Evolutionary conservation across 140 eudicot genomes (phyloP).

Genomic region (Oenanthe javanica): DNA sequence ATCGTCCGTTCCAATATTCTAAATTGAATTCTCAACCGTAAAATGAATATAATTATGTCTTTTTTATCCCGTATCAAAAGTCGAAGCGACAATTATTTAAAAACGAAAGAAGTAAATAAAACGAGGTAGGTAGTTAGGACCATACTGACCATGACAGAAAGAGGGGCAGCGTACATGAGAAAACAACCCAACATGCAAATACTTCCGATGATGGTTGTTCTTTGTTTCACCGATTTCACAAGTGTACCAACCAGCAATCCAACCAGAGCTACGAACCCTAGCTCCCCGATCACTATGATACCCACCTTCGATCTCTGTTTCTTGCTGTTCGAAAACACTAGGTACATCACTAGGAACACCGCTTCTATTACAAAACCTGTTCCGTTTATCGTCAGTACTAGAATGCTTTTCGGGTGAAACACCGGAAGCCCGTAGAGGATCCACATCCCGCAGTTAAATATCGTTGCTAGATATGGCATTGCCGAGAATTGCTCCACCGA

Average conservation of each 20-base stretch:
- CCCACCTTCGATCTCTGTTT: constrained; percentile 32
- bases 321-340: constrained; percentile 24
- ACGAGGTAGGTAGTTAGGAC: not conserved
- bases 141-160: constrained; percentile 39
- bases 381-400: constrained; percentile 75
- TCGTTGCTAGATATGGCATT: constrained; percentile 69
- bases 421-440: constrained; percentile 77
- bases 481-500: constrained; percentile 82
- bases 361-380: constrained; percentile 59
- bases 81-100: no score
- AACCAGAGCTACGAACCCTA: constrained; percentile 36
- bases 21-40: no score
- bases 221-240: constrained; percentile 41
- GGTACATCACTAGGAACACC: constrained; percentile 44
- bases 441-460: constrained; percentile 86
- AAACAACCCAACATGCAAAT: constrained; percentile 30
- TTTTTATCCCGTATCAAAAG: no score
- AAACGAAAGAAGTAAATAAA: not conserved
- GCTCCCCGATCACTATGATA: constrained; percentile 33
- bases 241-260: constrained; percentile 35
- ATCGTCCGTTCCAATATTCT: no score
- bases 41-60: no score
- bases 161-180: constrained; percentile 52
- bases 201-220: constrained; percentile 52
- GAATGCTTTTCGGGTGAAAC: constrained; percentile 66